A percentile compares a stretch with the other conserved stretches of the same genome.
These are phyloP conservation scores for Corylus heterophylla DNA, from an alignment of 306 rosid genomes.

Conservation along the genomic window DNA sequence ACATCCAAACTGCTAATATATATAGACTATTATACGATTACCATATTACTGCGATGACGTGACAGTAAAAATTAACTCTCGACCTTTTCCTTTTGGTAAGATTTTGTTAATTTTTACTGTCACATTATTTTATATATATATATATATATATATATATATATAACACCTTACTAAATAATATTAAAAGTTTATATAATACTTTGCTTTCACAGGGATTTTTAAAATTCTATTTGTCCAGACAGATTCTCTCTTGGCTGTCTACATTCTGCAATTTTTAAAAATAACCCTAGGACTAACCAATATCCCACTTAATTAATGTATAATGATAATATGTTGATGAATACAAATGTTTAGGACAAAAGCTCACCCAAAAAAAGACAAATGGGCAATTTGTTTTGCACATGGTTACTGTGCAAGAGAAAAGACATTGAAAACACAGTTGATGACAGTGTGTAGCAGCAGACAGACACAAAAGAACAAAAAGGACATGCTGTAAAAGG, in stretches of 20 bases:
- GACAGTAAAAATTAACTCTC: too few species aligned
- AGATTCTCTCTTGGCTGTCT: background rate
- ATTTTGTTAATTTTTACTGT: too few species aligned
- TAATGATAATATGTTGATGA: background rate
- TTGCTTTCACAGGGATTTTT: background rate
- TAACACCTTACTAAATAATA: too few species aligned
- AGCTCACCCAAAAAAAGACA: background rate
- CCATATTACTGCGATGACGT: too few species aligned
- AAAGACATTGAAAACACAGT: background rate
- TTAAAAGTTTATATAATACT: too few species aligned
- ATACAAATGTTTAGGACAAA: background rate
- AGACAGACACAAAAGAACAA: background rate
- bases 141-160: too few species aligned
- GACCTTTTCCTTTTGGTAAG: too few species aligned
- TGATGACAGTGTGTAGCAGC: background rate
- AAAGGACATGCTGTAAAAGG: background rate
- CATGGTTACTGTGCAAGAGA: slow-evolving; percentile 1
- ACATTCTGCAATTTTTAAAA: background rate
- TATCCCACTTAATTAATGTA: background rate
- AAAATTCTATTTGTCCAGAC: background rate
- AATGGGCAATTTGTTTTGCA: background rate
- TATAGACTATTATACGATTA: too few species aligned
- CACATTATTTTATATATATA: too few species aligned
- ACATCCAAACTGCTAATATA: too few species aligned
- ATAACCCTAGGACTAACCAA: background rate